These are phyloP conservation scores for Phytophthora cactorum DNA, from an alignment of 352 stramenopile genomes.

Conservation along the genomic window DNA sequence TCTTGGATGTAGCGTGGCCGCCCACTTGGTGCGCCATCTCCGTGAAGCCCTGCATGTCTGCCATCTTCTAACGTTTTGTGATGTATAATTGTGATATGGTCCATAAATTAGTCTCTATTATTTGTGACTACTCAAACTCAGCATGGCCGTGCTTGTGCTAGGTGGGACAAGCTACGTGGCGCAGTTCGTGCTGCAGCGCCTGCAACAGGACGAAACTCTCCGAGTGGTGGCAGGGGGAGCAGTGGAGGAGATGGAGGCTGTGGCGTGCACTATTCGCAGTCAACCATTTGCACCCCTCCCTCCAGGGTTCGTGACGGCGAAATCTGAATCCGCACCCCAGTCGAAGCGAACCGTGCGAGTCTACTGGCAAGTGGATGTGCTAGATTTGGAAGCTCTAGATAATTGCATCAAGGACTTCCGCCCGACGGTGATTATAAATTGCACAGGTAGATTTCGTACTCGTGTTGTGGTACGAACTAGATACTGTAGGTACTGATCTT, in stretches of 20 bases:
- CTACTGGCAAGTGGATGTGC: slow-evolving; percentile 52
- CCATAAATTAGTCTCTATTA: slow-evolving; percentile 1
- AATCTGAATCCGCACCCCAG: background rate
- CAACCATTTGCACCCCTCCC: slow-evolving; percentile 27
- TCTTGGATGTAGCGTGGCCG: slow-evolving; percentile 75
- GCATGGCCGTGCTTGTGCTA: slow-evolving; percentile 58
- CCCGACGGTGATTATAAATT: slow-evolving; percentile 62
- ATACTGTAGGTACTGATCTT: background rate
- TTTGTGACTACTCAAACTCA: background rate
- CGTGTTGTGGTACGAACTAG: background rate
- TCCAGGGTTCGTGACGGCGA: slow-evolving; percentile 28
- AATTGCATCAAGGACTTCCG: slow-evolving; percentile 46
- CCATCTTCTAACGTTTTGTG: slow-evolving; percentile 7
- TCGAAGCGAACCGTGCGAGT: slow-evolving; percentile 35
- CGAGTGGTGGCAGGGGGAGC: slow-evolving; percentile 3
- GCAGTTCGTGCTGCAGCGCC: slow-evolving; percentile 59
- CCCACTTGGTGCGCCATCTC: slow-evolving; percentile 82
- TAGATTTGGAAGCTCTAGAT: slow-evolving; percentile 31
- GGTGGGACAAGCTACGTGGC: slow-evolving; percentile 71
- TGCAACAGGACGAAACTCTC: slow-evolving; percentile 21
- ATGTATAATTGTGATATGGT: slow-evolving; percentile 1
- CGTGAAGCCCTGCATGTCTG: slow-evolving; percentile 35
- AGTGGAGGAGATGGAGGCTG: background rate
- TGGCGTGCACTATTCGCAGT: slow-evolving; percentile 56
- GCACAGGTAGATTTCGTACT: slow-evolving; percentile 44